Conservation (phyloP, 2,329 filamentous ascomycete genomes). For the Rhexocercosporidium sp. region DNA sequence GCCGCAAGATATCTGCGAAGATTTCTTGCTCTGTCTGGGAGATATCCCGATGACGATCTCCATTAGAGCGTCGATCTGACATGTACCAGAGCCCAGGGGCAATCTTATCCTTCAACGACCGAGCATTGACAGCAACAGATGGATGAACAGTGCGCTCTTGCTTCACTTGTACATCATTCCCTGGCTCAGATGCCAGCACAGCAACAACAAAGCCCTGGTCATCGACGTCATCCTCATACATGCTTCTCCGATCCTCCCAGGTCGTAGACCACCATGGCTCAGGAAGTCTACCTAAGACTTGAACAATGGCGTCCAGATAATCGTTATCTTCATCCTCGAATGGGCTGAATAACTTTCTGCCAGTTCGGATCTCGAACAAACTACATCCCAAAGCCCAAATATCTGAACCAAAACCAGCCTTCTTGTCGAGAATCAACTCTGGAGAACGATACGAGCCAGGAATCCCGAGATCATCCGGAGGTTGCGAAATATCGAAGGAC, state of each 20-base stretch:
- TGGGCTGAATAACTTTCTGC: constrained; percentile 21
- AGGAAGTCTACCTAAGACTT: constrained; percentile 23
- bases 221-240: constrained; percentile 15
- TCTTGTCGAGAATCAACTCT: constrained; percentile 21
- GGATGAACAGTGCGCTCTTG: constrained; percentile 5
- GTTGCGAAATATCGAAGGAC: constrained; percentile 24
- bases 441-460: constrained; percentile 21
- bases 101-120: constrained; percentile 16
- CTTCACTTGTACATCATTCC: constrained; percentile 1
- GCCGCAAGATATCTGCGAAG: not conserved
- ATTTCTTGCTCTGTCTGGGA: not conserved
- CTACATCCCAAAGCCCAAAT: constrained; percentile 27
- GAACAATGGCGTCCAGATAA: constrained; percentile 15
- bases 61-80: not conserved
- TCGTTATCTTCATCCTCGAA: constrained; percentile 20
- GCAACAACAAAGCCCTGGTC: constrained; percentile 9
- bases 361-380: constrained; percentile 23
- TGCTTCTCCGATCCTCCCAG: constrained; percentile 19
- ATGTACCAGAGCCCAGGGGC: not conserved
- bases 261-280: constrained; percentile 25
- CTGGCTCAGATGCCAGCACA: constrained; percentile 1
- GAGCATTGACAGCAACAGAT: constrained; percentile 18
- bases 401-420: constrained; percentile 11
- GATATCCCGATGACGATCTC: not conserved
- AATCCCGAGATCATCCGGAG: constrained; percentile 18